Conservation (phyloP, 345 rosid genomes). For the Melaleuca quinquenervia region DNA sequence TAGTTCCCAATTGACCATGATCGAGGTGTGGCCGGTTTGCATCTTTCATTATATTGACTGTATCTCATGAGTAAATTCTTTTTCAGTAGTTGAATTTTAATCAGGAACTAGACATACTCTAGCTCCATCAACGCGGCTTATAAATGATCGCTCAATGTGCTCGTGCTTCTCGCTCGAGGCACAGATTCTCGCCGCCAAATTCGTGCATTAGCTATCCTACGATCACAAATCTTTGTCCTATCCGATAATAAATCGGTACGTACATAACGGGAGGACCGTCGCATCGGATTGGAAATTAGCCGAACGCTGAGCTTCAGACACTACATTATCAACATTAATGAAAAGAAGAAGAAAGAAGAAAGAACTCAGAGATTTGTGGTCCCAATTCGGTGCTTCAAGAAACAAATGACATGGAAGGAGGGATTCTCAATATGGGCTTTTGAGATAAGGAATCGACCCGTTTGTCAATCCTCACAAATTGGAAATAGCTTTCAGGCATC, state of each 20-base stretch:
- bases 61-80: too few species aligned
- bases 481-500: background rate
- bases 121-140: too few species aligned
- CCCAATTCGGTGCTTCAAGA: background rate
- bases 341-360: too few species aligned
- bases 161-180: background rate
- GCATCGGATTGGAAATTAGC: background rate
- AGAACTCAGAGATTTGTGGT: background rate
- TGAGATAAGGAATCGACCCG: background rate
- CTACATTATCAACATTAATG: too few species aligned
- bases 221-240: too few species aligned
- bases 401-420: background rate
- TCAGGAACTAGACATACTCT: too few species aligned
- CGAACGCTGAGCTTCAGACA: background rate
- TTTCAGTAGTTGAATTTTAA: too few species aligned
- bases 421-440: background rate
- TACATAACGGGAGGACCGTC: background rate
- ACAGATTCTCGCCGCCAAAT: background rate
- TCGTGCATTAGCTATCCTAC: fast-evolving
- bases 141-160: background rate
- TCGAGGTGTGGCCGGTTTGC: fast-evolving
- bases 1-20: too few species aligned
- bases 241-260: fast-evolving
- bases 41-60: too few species aligned
- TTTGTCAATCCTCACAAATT: background rate